A percentile compares a stretch with the other conserved stretches of the same genome.
phyloP scores from a whole-genome alignment of 352 stramenopile species.

The Thraustochytrium sp. region DNA sequence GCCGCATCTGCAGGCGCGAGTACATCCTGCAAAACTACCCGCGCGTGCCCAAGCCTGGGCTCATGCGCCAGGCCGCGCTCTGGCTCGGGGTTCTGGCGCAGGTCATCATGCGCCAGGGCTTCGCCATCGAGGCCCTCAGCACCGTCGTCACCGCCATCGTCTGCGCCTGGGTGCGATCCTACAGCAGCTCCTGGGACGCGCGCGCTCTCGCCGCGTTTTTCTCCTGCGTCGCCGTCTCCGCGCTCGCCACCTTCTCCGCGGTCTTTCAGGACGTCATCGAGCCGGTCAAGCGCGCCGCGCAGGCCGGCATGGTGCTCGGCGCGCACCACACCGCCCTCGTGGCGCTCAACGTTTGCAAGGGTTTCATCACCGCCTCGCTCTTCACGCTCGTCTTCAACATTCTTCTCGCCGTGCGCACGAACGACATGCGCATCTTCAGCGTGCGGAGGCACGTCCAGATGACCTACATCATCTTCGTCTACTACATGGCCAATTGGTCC shows the following conservation, averaged over 20 bases:
- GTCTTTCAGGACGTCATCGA: conserved; percentile 8
- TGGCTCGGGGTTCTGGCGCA: background rate
- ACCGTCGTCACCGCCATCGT: background rate
- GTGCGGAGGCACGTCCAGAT: background rate
- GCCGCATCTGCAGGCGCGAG: background rate
- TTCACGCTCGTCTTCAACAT: conserved; percentile 10
- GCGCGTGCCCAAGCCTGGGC: conserved; percentile 1
- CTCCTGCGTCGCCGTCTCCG: background rate
- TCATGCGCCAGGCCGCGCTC: background rate
- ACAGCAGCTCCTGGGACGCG: conserved; percentile 20
- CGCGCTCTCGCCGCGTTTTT: conserved; percentile 21
- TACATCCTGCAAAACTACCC: conserved; percentile 13
- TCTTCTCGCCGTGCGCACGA: background rate
- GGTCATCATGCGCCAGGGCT: background rate
- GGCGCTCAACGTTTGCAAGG: background rate
- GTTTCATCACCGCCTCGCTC: background rate
- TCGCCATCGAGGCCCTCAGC: background rate
- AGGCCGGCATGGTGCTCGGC: conserved; percentile 23
- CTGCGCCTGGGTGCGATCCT: conserved; percentile 28
- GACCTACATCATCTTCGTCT: conserved; percentile 12
- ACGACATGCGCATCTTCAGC: background rate
- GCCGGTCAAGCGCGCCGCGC: conserved; percentile 11
- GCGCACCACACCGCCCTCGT: conserved; percentile 32
- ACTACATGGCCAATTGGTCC: conserved; percentile 2
- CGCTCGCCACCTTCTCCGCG: background rate